Evolutionary conservation across 176 grass and related monocot genomes (phyloP), one percentile per base, ranked within the genome.

Genomic region (Oryza officinalis): DNA sequence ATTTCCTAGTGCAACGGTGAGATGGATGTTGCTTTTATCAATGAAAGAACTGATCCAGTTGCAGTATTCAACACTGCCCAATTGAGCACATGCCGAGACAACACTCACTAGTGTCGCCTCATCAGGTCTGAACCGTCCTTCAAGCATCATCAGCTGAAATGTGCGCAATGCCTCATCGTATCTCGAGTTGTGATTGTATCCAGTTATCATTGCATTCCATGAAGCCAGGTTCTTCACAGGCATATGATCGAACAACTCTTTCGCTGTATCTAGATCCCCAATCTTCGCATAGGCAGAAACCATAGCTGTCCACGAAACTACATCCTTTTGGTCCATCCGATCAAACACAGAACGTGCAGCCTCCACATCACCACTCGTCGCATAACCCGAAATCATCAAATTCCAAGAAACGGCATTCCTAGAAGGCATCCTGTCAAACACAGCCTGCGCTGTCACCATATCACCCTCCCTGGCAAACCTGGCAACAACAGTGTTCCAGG

Each of bases 31-130:
- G 31, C 61, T 71, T 60, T 81, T 91, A 49, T 60, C 43, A 25
- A 91, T 87, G 18, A 71, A 91, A 57, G 85, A 91, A 69, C 82
- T 74, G 50, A 91, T 72, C 89, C 89, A 91, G 38, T 87, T 84
- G 47, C 85, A 82, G 74, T 87, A 79, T 27, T 87, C 89, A 72
- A 69, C 40, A 68, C 89, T 84, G 17, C 85, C 81, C 63, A 81
- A 28, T 30, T 91, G 81, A 67, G 85, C 81, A 17, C 80, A 91
- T 28, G 89, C 50, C 0, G 85, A 87, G 75, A 84, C 76, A 20
- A 87, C 80, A 46, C 80, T 81, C 23, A 86, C 86, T 43, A 91
- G 73, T 66, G 89, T 84, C 44, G 70, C 89, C 78, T 91, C 89
- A 57, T 87, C 85, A 44, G 89, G 89, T 8, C 72, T 20, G 52